Evolutionary conservation across 768 basidiomycete genomes (phyloP), one percentile per base, ranked within the genome.

Genomic region (Phlegmacium glaucopus): DNA sequence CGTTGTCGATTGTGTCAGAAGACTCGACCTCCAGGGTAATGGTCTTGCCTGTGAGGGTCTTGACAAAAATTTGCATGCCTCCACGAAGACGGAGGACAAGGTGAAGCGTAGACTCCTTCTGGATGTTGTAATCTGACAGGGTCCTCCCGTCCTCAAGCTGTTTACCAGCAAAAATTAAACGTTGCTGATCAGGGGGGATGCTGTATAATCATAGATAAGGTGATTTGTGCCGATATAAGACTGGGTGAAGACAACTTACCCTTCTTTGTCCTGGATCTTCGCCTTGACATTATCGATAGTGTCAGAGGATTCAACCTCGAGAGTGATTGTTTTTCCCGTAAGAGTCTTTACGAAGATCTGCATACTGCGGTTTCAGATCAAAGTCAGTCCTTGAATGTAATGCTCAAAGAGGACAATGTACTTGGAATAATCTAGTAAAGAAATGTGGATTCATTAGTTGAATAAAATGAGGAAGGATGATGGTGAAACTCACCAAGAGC

Each of bases 271-370:
- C 56, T 77, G 74, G 55, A 77, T 76, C 67, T 75, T 75, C 12
- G 56, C 56, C 49, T 58, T 58, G 2, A 58, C 56, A 34, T 58
- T 58, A 16, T 58, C 56, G 26, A 58, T 58, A 6, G 56, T 58
- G 44, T 58, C 56, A 15, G 56, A 58, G 8, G 56, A 58, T 45
- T 58, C 56, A 29, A 58, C 56, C 51, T 58, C 56, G 8, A 58
- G 49, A 15, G 56, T 58, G 38, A 58, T 58, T n/a, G 65, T 62
- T 60, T 85, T 85, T 49, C 83, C 83, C 15, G 83, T 85, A 46
- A 85, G 70, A 38, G 83, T 83, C 72, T 87, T 87, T 39, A 87
- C 80, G 45, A 84, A 84, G 36, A 57, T 57, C 50, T 57, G 52
- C 54, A 55, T 55, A 18, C 50, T 29, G 50, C 50, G 50, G 54